Conservation (phyloP, 345 rosid species). For the Excoecaria cochinchinensis region DNA sequence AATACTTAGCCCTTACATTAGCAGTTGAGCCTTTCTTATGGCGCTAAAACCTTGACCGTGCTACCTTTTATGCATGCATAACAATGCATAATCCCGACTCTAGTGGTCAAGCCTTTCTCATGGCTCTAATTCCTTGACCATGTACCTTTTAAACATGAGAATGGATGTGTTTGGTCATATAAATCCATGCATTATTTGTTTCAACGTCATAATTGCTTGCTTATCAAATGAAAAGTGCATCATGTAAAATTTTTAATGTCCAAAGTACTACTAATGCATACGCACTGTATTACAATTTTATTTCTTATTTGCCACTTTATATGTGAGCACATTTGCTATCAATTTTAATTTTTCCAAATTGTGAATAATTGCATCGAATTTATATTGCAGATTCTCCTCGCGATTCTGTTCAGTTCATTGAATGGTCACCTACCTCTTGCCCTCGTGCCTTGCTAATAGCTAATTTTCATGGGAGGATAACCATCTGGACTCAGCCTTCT, state of each 20-base stretch:
- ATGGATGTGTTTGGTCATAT: background rate
- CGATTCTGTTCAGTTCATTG: constrained; percentile 97
- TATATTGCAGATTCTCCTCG: constrained; percentile 84
- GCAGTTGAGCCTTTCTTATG: too few relatives aligned
- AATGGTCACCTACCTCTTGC: constrained; percentile 96
- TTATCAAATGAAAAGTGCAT: too few relatives aligned
- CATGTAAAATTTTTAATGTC: too few relatives aligned
- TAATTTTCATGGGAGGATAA: constrained; percentile 93
- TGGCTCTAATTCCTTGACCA: background rate
- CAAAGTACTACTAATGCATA: background rate
- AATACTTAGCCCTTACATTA: too few relatives aligned
- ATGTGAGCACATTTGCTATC: background rate
- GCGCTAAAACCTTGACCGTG: too few relatives aligned
- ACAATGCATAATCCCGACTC: background rate
- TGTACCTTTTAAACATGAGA: background rate
- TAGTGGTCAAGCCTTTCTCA: background rate
- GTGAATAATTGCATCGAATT: background rate
- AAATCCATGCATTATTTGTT: background rate
- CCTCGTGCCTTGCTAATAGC: constrained; percentile 93
- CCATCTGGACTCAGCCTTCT: constrained; percentile 96
- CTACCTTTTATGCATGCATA: too few relatives aligned
- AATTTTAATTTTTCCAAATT: constrained; percentile 12
- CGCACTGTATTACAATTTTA: background rate
- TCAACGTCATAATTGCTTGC: background rate
- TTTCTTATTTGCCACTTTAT: background rate